Conservation (phyloP, 164 flowering plant genomes). For the Tetrastigma voinierianum region DNA sequence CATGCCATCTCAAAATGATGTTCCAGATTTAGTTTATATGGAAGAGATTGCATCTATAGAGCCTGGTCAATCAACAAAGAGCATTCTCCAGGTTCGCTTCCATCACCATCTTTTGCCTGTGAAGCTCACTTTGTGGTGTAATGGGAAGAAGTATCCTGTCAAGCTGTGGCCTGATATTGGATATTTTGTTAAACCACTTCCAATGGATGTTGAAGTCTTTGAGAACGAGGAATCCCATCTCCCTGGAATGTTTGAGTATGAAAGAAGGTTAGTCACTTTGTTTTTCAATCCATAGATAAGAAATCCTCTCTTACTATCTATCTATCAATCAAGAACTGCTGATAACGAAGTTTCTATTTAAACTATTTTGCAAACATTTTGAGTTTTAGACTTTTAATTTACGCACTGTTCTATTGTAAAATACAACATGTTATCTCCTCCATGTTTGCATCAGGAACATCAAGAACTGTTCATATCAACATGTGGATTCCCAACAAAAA, state of each 20-base stretch:
- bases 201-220: constrained; percentile 58
- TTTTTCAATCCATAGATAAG: background rate
- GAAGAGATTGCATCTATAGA: constrained; percentile 66
- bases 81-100: constrained; percentile 63
- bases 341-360: too few species aligned
- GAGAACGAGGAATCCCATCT: constrained; percentile 64
- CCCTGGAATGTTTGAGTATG: constrained; percentile 87
- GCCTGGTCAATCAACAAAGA: constrained; percentile 59
- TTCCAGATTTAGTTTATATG: constrained; percentile 57
- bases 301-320: background rate
- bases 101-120: constrained; percentile 90
- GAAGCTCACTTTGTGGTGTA: constrained; percentile 59
- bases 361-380: too few species aligned
- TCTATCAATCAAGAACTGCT: background rate
- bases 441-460: too few species aligned
- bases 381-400: too few species aligned
- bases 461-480: too few species aligned
- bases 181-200: constrained; percentile 83
- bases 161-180: constrained; percentile 95
- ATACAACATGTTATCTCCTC: too few species aligned
- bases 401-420: too few species aligned
- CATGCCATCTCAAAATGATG: constrained; percentile 28
- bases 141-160: constrained; percentile 56
- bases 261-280: constrained; percentile 54
- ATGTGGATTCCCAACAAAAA: too few species aligned